Evolutionary conservation across 2,329 filamentous ascomycete species (phyloP).

Genomic region (Huntiella abstrusa): DNA sequence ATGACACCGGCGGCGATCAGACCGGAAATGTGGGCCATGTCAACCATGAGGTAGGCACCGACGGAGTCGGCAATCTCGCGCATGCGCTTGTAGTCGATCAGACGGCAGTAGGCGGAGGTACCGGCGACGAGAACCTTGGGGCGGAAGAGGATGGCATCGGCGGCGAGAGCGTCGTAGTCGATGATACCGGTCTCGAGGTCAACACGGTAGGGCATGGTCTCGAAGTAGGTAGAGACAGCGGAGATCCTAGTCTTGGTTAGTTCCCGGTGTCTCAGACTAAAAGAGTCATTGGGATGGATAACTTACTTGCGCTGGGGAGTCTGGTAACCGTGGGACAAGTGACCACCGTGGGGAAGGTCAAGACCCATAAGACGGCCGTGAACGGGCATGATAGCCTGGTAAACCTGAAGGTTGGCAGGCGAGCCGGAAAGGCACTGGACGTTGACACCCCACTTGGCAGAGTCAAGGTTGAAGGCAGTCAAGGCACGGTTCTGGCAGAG

Average conservation of each 20-base stretch:
- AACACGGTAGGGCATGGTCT: conserved; percentile 87
- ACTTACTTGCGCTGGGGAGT: conserved; percentile 75
- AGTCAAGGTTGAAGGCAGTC: conserved; percentile 70
- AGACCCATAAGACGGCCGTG: conserved; percentile 96
- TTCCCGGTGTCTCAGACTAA: neutral
- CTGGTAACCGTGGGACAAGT: conserved; percentile 93
- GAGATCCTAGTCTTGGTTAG: conserved; percentile 64
- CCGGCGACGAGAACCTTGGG: conserved; percentile 93
- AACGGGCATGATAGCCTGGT: conserved; percentile 78
- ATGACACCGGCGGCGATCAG: conserved; percentile 82
- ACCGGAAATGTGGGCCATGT: conserved; percentile 96
- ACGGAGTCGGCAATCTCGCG: conserved; percentile 79
- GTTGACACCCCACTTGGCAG: conserved; percentile 93
- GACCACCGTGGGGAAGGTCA: conserved; percentile 88
- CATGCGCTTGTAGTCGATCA: conserved; percentile 90
- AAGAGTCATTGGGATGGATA: neutral
- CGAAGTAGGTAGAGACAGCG: conserved; percentile 97
- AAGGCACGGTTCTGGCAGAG: conserved; percentile 91
- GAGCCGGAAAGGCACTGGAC: conserved; percentile 86
- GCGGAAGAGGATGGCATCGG: conserved; percentile 72
- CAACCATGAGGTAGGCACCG: conserved; percentile 79
- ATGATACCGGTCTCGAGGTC: conserved; percentile 83
- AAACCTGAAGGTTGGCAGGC: conserved; percentile 89
- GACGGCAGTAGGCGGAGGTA: conserved; percentile 84
- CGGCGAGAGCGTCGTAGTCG: conserved; percentile 82